Evolutionary conservation across 768 basidiomycete genomes (phyloP).

Genomic region (Phylloporus rhodoxanthus): DNA sequence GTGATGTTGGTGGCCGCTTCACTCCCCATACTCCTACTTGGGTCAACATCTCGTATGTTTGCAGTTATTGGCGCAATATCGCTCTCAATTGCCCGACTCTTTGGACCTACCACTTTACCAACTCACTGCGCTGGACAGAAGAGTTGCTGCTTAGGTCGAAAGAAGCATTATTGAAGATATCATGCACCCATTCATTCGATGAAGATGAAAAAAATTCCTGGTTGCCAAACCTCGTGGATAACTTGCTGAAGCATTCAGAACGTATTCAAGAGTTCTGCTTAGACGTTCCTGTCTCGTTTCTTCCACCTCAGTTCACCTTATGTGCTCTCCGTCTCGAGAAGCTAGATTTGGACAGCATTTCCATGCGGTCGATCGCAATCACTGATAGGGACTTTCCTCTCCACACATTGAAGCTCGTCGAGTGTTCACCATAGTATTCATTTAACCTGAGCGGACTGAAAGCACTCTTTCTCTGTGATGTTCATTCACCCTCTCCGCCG

Average conservation of each 20-base stretch:
- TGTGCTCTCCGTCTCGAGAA: background rate
- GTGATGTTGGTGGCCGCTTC: too few species aligned
- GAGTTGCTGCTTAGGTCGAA: too few species aligned
- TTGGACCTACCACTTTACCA: too few species aligned
- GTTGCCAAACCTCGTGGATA: background rate
- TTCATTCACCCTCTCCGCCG: constrained; percentile 25
- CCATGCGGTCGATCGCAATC: background rate
- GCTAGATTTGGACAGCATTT: background rate
- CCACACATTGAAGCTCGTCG: background rate
- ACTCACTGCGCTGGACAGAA: too few species aligned
- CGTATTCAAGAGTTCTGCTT: background rate
- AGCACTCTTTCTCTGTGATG: constrained; percentile 29
- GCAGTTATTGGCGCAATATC: too few species aligned
- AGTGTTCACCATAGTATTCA: background rate
- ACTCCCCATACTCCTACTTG: too few species aligned
- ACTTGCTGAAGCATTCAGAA: background rate
- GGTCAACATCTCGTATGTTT: too few species aligned
- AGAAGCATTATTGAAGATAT: constrained; percentile 18
- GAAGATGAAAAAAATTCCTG: background rate
- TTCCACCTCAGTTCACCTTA: background rate
- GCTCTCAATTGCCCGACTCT: too few species aligned
- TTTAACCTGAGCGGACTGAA: constrained; percentile 22
- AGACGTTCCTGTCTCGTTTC: too few species aligned
- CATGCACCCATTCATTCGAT: background rate
- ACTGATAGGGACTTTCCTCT: background rate